phyloP scores from a whole-genome alignment of 805 yeast genomes.

The Candida odintsovae region DNA sequence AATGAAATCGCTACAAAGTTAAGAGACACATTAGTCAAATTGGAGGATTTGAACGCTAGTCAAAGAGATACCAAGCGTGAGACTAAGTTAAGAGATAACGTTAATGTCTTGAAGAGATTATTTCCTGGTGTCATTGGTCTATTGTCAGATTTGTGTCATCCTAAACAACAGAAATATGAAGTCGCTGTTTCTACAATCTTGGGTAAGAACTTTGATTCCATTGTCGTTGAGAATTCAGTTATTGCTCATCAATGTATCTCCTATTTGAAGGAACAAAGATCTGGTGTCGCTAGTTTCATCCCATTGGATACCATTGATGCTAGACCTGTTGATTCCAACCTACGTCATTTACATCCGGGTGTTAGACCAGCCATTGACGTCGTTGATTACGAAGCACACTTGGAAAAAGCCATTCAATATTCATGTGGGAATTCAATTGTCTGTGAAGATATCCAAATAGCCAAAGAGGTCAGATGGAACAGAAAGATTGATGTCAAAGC shows the following conservation, averaged over 20 bases:
- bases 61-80: conserved; percentile 75
- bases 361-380: conserved; percentile 73
- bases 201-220: conserved; percentile 75
- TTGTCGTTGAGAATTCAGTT: conserved; percentile 68
- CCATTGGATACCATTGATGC: conserved; percentile 77
- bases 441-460: conserved; percentile 64
- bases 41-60: conserved; percentile 70
- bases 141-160: conserved; percentile 73
- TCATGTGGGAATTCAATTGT: conserved; percentile 76
- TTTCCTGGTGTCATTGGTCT: conserved; percentile 84
- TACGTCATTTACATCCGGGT: conserved; percentile 45
- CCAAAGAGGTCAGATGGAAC: conserved; percentile 70
- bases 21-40: conserved; percentile 48
- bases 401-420: conserved; percentile 74
- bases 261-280: conserved; percentile 75
- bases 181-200: conserved; percentile 69
- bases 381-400: conserved; percentile 57
- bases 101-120: conserved; percentile 59
- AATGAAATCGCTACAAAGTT: conserved; percentile 58
- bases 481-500: conserved; percentile 52
- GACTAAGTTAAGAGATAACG: conserved; percentile 64
- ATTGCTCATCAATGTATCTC: conserved; percentile 74
- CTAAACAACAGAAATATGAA: conserved; percentile 67
- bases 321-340: conserved; percentile 43
- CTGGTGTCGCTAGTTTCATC: conserved; percentile 81